These are phyloP conservation scores for Vanderwaltozyma polyspora DNA, from an alignment of 805 yeast species.

Conservation along the genomic window DNA sequence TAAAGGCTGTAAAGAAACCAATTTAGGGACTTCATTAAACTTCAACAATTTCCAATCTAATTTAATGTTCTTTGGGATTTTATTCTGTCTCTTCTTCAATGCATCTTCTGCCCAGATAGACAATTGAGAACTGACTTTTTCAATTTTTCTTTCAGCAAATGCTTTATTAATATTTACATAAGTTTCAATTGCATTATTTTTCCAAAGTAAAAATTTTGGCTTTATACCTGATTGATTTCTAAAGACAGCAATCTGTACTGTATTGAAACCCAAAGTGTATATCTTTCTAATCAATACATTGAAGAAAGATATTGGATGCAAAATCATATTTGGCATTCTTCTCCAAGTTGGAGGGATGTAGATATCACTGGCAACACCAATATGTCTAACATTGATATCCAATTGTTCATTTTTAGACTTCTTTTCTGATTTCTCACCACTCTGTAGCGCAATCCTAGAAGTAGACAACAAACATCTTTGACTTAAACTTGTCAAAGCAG, in stretches of 20 bases:
- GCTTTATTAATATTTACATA: conserved; percentile 72
- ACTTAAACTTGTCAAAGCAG: no score
- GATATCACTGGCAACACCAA: conserved; percentile 32
- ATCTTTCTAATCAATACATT: conserved; percentile 46
- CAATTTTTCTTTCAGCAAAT: conserved; percentile 53
- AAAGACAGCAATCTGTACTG: conserved; percentile 53
- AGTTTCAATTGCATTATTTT: conserved; percentile 68
- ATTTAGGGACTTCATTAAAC: conserved; percentile 60
- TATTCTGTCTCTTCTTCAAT: conserved; percentile 37
- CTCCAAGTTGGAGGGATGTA: conserved; percentile 42
- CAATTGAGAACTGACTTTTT: conserved; percentile 33
- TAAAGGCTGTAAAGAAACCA: conserved; percentile 58
- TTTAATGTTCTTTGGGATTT: conserved; percentile 46
- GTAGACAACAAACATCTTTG: no score
- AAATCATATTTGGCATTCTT: conserved; percentile 34
- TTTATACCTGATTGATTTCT: conserved; percentile 58
- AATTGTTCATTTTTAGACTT: no score
- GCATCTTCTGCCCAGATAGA: conserved; percentile 58
- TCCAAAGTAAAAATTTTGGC: conserved; percentile 68
- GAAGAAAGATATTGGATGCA: conserved; percentile 33
- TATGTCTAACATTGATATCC: conserved; percentile 30
- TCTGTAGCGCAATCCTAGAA: no score
- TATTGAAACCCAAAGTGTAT: conserved; percentile 55
- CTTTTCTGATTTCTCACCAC: no score
- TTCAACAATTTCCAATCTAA: conserved; percentile 70